These are phyloP conservation scores for Alternaria angustiovoidea DNA, from an alignment of 2,329 filamentous ascomycete species.

Conservation along the genomic window DNA sequence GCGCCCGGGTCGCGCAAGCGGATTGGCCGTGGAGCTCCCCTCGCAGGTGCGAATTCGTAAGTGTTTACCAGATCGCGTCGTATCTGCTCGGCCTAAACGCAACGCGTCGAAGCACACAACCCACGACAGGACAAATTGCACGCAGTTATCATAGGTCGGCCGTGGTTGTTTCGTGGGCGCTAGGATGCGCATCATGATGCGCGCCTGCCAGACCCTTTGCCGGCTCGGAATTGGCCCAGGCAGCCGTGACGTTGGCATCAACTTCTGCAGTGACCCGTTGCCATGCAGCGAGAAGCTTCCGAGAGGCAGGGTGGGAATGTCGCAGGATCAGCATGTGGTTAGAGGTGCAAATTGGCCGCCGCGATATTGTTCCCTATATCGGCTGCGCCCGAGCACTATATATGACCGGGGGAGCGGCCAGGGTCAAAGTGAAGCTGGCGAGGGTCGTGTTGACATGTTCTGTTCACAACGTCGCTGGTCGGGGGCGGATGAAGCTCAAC, in stretches of 20 bases:
- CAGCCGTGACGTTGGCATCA: constrained; percentile 28
- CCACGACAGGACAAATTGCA: constrained; percentile 16
- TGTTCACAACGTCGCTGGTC: constrained; percentile 9
- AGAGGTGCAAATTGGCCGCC: constrained; percentile 15
- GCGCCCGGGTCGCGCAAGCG: constrained; percentile 20
- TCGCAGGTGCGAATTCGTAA: constrained; percentile 18
- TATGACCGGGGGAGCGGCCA: constrained; percentile 18
- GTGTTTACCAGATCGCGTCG: constrained; percentile 31
- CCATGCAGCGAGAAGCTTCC: constrained; percentile 34
- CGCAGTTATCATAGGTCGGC: constrained; percentile 4
- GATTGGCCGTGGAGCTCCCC: constrained; percentile 19
- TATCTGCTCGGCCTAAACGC: constrained; percentile 30
- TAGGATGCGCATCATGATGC: constrained; percentile 30
- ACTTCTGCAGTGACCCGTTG: constrained; percentile 33
- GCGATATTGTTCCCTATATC: constrained; percentile 22
- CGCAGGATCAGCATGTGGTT: constrained; percentile 16
- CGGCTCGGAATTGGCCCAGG: constrained; percentile 24
- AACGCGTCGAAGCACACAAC: constrained; percentile 27
- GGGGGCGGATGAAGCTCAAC: constrained; percentile 12
- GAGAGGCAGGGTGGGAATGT: constrained; percentile 23
- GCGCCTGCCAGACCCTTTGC: constrained; percentile 26
- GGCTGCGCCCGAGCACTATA: constrained; percentile 23
- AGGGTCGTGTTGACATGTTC: constrained; percentile 6
- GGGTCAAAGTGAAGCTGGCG: constrained; percentile 24
- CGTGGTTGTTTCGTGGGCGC: constrained; percentile 23